These are phyloP conservation scores for Pisolithus thermaeus DNA, from an alignment of 1,284 basidiomycete species.

Conservation along the genomic window DNA sequence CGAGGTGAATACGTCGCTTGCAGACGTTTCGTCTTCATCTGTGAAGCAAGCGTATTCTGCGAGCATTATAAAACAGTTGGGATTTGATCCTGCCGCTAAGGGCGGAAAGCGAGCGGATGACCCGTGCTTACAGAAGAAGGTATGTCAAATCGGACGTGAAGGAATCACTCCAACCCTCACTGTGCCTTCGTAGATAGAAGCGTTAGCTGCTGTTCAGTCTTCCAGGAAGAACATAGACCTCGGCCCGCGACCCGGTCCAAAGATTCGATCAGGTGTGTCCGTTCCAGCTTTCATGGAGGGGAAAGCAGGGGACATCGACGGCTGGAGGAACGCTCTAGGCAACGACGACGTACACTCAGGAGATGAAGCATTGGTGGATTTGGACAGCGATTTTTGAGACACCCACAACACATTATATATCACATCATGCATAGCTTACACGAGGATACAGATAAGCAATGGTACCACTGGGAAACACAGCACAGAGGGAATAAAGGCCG, in stretches of 20 bases:
- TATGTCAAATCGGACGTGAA: conserved; percentile 17
- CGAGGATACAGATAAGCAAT: not conserved
- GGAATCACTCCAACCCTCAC: not conserved
- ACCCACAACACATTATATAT: not conserved
- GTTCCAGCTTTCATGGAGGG: conserved; percentile 23
- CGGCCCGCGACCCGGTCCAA: conserved; percentile 49
- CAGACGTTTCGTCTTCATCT: conserved; percentile 6
- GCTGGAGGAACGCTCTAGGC: conserved; percentile 6
- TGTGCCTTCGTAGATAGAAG: conserved; percentile 39
- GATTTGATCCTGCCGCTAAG: conserved; percentile 66
- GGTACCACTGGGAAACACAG: not conserved
- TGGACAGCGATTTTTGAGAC: conserved; percentile 20
- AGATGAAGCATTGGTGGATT: conserved; percentile 19
- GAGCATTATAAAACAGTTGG: conserved; percentile 57
- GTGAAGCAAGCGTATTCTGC: conserved; percentile 55
- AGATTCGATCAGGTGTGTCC: conserved; percentile 45
- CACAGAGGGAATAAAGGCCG: not conserved
- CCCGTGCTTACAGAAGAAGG: conserved; percentile 50
- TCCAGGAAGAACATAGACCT: conserved; percentile 46
- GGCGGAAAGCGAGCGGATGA: conserved; percentile 38
- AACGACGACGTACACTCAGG: conserved; percentile 10
- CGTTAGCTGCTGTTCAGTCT: conserved; percentile 42
- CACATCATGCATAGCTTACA: not conserved
- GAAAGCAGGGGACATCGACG: conserved; percentile 1
- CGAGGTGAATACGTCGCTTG: conserved; percentile 17